These are phyloP conservation scores for Cornus kousa DNA, from an alignment of 148 eudicot genomes.

Conservation along the genomic window DNA sequence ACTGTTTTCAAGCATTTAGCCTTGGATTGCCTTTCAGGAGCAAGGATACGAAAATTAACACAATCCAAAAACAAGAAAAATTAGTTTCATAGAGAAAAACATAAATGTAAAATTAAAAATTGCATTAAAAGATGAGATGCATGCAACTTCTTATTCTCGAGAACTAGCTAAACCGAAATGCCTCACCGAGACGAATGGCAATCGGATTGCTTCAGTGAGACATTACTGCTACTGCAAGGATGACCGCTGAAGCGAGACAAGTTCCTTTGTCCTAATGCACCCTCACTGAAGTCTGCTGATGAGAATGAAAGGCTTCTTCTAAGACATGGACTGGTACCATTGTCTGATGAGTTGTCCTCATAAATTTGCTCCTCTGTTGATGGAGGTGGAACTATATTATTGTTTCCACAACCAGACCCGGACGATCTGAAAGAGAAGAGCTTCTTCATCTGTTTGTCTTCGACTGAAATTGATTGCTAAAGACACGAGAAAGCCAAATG, in stretches of 20 bases:
- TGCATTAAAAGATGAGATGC: neutral
- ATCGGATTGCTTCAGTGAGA: slow-evolving; percentile 31
- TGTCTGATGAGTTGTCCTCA: slow-evolving; percentile 40
- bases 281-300: slow-evolving; percentile 53
- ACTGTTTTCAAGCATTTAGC: slow-evolving; percentile 30
- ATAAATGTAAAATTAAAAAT: neutral
- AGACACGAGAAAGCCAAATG: too few relatives aligned
- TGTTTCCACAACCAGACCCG: slow-evolving; percentile 32
- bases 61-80: slow-evolving; percentile 3
- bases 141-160: neutral
- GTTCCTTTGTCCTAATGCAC: slow-evolving; percentile 33
- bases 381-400: slow-evolving; percentile 33
- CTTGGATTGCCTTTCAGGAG: slow-evolving; percentile 65
- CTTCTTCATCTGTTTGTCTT: slow-evolving; percentile 58
- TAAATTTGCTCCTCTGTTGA: slow-evolving; percentile 42
- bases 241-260: slow-evolving; percentile 30
- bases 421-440: slow-evolving; percentile 71
- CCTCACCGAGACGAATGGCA: slow-evolving; percentile 55
- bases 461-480: neutral
- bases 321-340: slow-evolving; percentile 36
- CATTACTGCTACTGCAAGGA: slow-evolving; percentile 51
- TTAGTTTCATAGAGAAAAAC: slow-evolving; percentile 10
- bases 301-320: slow-evolving; percentile 79
- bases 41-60: slow-evolving; percentile 42
- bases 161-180: slow-evolving; percentile 1